Base-by-base conservation (phyloP, 129 eudicot genomes). In the Helichrysum umbraculigerum region DNA sequence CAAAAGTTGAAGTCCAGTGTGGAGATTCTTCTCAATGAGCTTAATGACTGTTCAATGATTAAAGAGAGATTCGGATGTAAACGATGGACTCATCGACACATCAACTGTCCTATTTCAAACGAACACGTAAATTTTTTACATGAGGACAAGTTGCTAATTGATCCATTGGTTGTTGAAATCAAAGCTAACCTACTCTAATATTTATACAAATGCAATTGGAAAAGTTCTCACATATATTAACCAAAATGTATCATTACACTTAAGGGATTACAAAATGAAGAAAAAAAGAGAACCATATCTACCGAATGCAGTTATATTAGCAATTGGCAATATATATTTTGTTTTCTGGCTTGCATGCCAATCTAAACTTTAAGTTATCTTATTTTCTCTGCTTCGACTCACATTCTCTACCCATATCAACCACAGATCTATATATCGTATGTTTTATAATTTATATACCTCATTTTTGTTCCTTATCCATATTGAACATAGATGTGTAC, bases 401-500 rank as follows among this genome's bases (percentile, higher is more conserved):
- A 14, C 58, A 66, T 52, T 65, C 54, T 10, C 54, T 14, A 12
- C 14, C 54, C 14, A 9, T 47, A 14, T 47, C 54, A 47, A 14
- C 17, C n/a, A 47, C 14, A 47, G 17, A 47, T 47, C 54, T 14
- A 14, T 47, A 47, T n/a, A n/a, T n/a, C n/a, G n/a, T n/a, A n/a
- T n/a, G n/a, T n/a, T n/a, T n/a, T n/a, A 41, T 9, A 41, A 12
- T 3, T 9, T 41, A 3, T 2, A 41, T 41, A 41, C 47, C 20
- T 52, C 59, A 52, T 56, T 56, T 29, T 28, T 68, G 39, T 39
- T 56, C 33, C 59, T 33, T 76, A 69, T 54, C 80, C 50, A 47
- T 30, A 33, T 63, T 64, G 44, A 16, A 3, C 4, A 56, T 8
- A 16, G 34, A 63, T 75, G 50, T 29, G 30, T 70, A 70, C 74